A percentile compares a stretch with the other conserved stretches of the same genome.
These are phyloP conservation scores for Canavalia ensiformis DNA, from an alignment of 306 rosid genomes.

Conservation along the genomic window DNA sequence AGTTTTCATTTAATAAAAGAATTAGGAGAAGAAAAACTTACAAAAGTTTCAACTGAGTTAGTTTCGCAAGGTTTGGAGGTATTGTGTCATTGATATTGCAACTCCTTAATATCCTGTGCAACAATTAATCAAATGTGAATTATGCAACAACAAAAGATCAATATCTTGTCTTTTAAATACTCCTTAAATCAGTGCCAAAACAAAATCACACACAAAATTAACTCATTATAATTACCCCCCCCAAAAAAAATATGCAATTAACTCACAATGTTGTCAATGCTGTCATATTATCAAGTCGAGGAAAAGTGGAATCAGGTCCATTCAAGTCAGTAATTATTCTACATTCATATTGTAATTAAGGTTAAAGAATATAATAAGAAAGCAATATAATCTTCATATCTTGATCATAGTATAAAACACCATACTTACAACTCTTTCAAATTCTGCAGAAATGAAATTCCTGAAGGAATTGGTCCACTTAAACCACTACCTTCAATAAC, in stretches of 20 bases:
- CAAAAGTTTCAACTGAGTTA: neutral
- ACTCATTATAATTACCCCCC: constrained; percentile 43
- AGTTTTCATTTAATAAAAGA: constrained; percentile 49
- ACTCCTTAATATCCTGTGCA: constrained; percentile 35
- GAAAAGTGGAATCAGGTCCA: constrained; percentile 59
- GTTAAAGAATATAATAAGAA: neutral
- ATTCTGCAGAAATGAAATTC: constrained; percentile 49
- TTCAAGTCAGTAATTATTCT: constrained; percentile 74
- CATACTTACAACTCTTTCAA: neutral
- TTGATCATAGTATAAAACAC: too few species aligned
- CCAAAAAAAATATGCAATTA: neutral
- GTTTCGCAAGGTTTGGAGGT: neutral
- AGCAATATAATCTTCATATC: too few species aligned
- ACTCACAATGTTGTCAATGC: constrained; percentile 54
- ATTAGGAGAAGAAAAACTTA: constrained; percentile 23
- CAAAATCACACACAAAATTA: neutral
- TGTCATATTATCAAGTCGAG: constrained; percentile 47
- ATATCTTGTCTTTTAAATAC: constrained; percentile 10
- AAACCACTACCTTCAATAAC: constrained; percentile 72
- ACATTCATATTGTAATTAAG: neutral
- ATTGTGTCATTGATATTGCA: constrained; percentile 36
- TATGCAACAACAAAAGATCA: neutral
- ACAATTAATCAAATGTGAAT: neutral
- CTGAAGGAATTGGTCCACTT: constrained; percentile 79
- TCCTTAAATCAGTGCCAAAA: neutral